Evolutionary conservation across 768 basidiomycete species (phyloP).

Genomic region (Lactarius hatsudake): DNA sequence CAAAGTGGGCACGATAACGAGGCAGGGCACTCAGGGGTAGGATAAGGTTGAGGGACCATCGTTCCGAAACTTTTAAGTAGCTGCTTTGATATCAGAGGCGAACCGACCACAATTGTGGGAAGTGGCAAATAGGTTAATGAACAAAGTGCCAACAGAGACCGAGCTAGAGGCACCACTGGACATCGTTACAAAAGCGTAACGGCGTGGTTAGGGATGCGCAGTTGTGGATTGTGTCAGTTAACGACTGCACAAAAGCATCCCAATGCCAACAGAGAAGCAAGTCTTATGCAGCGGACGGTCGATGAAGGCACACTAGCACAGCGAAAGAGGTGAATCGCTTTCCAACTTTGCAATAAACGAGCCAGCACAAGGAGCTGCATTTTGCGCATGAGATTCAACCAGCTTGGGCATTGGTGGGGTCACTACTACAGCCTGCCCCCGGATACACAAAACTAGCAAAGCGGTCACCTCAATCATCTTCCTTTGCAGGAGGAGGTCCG

Average conservation of each 20-base stretch:
- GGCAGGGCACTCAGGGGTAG: neutral
- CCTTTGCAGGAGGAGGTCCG: conserved; percentile 60
- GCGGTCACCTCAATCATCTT: conserved; percentile 56
- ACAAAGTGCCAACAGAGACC: neutral
- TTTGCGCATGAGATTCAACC: neutral
- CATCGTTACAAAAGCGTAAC: neutral
- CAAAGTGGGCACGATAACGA: neutral
- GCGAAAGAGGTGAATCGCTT: neutral
- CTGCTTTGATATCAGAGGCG: neutral
- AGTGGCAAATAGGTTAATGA: conserved; percentile 3
- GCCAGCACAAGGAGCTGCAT: neutral
- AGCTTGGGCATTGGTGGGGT: neutral
- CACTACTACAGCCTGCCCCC: conserved; percentile 1
- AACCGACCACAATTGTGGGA: neutral
- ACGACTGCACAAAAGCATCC: neutral
- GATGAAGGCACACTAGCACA: neutral
- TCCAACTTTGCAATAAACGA: neutral
- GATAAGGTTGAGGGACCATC: neutral
- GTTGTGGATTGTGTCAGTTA: conserved; percentile 13
- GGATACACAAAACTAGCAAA: neutral
- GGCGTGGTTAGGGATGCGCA: neutral
- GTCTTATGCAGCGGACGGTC: neutral
- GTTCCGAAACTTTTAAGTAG: conserved; percentile 4
- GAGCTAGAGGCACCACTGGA: neutral
- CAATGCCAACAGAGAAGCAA: neutral